Conservation (phyloP, 768 basidiomycete genomes). For the Suillus fuscotomentosus region DNA sequence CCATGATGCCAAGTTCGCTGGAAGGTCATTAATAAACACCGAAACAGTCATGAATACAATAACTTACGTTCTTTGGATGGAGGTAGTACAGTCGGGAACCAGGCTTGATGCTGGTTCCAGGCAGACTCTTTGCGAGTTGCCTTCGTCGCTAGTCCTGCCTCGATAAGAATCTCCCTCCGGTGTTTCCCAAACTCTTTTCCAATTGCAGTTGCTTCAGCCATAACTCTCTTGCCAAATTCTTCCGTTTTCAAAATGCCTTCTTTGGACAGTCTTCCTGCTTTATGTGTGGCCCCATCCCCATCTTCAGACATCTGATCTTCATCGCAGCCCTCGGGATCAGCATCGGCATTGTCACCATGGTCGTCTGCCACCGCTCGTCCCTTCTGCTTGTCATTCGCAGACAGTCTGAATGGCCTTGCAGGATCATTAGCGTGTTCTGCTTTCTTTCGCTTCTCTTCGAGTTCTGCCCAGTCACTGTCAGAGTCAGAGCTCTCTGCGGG, state of each 20-base stretch:
- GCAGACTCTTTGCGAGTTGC: slow-evolving; percentile 1
- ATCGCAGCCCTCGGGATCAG: neutral
- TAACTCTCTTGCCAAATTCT: neutral
- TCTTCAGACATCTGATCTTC: neutral
- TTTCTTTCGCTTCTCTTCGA: too few relatives aligned
- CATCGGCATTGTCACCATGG: neutral
- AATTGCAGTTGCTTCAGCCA: slow-evolving; percentile 1
- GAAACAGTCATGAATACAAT: neutral
- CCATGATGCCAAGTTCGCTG: neutral
- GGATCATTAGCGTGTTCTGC: too few relatives aligned
- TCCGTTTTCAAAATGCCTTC: neutral
- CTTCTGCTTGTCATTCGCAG: neutral
- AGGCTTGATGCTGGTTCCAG: neutral
- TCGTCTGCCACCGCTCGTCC: neutral
- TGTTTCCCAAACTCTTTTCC: slow-evolving; percentile 3
- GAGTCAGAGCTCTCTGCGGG: too few relatives aligned
- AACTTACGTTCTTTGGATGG: neutral
- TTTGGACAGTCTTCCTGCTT: neutral
- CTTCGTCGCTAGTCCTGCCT: slow-evolving; percentile 2
- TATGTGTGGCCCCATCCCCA: neutral
- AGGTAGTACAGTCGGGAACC: neutral
- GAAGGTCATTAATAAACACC: neutral
- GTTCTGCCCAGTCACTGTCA: too few relatives aligned
- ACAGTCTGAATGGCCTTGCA: too few relatives aligned
- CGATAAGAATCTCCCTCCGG: neutral